Conservation (phyloP, 192 early-diverging fungal genomes). For the Coemansia sp. region DNA sequence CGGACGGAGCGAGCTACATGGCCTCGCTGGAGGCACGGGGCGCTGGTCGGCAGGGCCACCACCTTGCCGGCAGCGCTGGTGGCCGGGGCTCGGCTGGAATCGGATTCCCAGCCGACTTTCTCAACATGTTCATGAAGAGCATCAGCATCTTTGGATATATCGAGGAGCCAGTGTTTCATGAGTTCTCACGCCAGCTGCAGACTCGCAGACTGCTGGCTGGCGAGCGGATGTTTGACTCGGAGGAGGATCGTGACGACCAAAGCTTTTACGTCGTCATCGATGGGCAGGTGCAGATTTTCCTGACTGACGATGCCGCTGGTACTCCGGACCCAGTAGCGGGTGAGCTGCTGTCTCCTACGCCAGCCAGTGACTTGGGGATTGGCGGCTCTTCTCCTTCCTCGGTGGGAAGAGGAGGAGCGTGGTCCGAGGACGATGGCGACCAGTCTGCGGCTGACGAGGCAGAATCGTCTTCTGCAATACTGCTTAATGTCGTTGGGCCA, state of each 20-base stretch:
- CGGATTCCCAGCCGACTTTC: conserved; percentile 53
- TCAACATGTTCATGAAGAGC: conserved; percentile 60
- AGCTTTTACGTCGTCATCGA: conserved; percentile 98
- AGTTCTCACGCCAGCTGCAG: conserved; percentile 89
- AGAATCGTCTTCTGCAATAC: conserved; percentile 62
- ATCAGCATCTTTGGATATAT: conserved; percentile 98
- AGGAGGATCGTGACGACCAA: conserved; percentile 58
- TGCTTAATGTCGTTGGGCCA: conserved; percentile 84
- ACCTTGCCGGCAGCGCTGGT: not conserved
- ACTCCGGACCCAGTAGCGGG: not conserved
- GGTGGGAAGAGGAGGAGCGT: conserved; percentile 20
- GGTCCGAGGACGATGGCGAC: not conserved
- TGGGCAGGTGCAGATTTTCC: conserved; percentile 89
- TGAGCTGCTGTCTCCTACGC: not conserved
- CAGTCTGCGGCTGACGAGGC: not conserved
- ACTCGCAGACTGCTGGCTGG: conserved; percentile 73
- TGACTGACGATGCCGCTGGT: conserved; percentile 31
- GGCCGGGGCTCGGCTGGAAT: conserved; percentile 4
- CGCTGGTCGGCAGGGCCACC: not conserved
- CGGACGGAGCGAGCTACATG: conserved; percentile 34
- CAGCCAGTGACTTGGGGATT: not conserved
- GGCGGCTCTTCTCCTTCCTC: conserved; percentile 3
- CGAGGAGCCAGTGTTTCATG: conserved; percentile 95
- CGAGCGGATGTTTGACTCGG: conserved; percentile 79
- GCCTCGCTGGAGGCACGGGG: conserved; percentile 42